Base-by-base conservation (phyloP, 768 basidiomycete genomes). In the Tricholoma terreum region DNA sequence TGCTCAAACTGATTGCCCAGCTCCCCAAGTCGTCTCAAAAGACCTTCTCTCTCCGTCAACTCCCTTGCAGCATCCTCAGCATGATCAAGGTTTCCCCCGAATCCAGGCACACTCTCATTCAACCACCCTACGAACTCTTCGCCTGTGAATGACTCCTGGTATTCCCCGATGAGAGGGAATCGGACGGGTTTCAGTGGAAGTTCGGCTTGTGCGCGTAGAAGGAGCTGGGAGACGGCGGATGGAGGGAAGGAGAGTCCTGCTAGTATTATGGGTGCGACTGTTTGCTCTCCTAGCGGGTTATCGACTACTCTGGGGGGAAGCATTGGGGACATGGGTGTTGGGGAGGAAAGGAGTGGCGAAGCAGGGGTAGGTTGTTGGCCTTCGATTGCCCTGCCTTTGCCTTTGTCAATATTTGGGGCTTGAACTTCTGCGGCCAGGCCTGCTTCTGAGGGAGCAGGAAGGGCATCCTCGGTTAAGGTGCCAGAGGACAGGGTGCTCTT, bases 91-190 rank as follows among this genome's bases (percentile, higher is more conserved):
- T 80, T 88, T 17, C 88, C 90, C 15, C 82, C 86, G 59, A 96
- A 88, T 7, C 83, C 90, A 58, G 84, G 82, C 2, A 95, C 85
- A 60, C 90, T 86, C 56, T 80, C 82, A 56, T 85, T 84, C 55
- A 97, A 71, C 93, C 93, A 97, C 4, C 81, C 79, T 8, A 88
- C 89, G 61, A 97, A 87, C 61, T 96, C 94, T 40, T 93, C 92
- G 27, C 94, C 94, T 14, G 84, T 86, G 72, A 96, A 95, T 57
- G 89, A 87, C 56, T 92, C 88, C 27, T 85, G 79, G 61, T 94
- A 94, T 75, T 93, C 90, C 46, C 92, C 92, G 10, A 94, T 67
- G 12, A 94, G 73, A 1, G 92, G 87, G 73, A 93, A 84, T 35
- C 87, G 84, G 30, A 94, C 78, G 6, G 88, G 73, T 33, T 85